Evolutionary conservation across 129 eudicot genomes (phyloP).

Genomic region (Centrapalus pauciflorus): DNA sequence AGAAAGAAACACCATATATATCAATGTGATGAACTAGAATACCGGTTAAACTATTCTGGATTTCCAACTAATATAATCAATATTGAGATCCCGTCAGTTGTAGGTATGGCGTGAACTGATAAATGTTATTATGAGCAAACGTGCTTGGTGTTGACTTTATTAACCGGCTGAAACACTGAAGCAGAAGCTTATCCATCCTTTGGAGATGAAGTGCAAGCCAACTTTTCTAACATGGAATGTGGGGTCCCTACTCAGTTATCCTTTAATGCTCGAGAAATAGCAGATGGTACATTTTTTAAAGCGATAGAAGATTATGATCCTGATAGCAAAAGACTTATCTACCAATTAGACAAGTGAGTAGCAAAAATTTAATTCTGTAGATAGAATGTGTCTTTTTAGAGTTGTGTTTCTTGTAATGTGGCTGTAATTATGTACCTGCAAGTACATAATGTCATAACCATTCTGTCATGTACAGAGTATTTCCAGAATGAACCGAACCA

Average conservation of each 20-base stretch:
- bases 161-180: conserved; percentile 27
- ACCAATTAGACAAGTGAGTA: conserved; percentile 79
- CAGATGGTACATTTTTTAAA: conserved; percentile 90
- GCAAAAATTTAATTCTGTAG: not conserved
- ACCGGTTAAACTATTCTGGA: conserved; percentile 70
- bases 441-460: not conserved
- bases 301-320: conserved; percentile 81
- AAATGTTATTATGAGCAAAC: not conserved
- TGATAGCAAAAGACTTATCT: conserved; percentile 75
- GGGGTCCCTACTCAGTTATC: conserved; percentile 83
- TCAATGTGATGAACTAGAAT: conserved; percentile 63
- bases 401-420: not conserved
- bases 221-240: conserved; percentile 66
- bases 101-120: conserved; percentile 33
- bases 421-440: conserved; percentile 4
- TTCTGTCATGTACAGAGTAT: not conserved
- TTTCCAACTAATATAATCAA: conserved; percentile 89
- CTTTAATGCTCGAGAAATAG: conserved; percentile 86
- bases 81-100: conserved; percentile 71
- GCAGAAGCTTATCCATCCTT: conserved; percentile 71
- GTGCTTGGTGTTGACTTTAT: conserved; percentile 16
- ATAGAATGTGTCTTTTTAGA: not conserved
- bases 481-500: not conserved
- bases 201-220: conserved; percentile 41
- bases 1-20: conserved; percentile 47